Base-by-base conservation (phyloP, 805 yeast species). In the Candida nanaspora region DNA sequence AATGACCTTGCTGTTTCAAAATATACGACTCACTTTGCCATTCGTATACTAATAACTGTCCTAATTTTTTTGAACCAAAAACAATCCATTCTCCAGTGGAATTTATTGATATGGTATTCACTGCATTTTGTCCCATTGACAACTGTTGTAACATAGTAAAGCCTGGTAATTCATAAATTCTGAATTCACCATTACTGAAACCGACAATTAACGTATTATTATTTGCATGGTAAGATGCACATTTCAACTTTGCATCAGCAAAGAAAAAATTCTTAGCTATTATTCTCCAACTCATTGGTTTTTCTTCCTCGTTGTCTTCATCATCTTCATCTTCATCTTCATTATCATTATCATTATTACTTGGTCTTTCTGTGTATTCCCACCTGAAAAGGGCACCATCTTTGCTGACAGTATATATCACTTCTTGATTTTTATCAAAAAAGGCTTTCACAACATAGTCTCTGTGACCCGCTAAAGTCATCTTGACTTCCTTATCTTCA, bases 11-110 rank as follows among this genome's bases (percentile, higher is more conserved):
- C 59, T 93, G 98, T 57, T 91, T 89, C 48, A 93, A 68, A 36
- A 93, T 83, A 57, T 91, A 93, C 0, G 96, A 86, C 60, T 93
- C 98, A 4, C 95, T 85, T 65, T 93, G 96, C 98, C 98, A 93
- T 69, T 93, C 98, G 69, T 95, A 93, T 0, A 93, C 98, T 42
- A 93, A 65, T 44, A 93, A 66, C 63, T 93, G 98, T n/a, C 98
- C 98, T 23, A 86, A 62, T 55, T 80, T 81, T 27, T 87, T 65
- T 0, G 97, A 88, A 4, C 98, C 98, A 61, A 93, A 86, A 0
- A 96, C 95, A 26, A 93, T 68, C 98, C 98, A 93, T 61, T 93
- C 98, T 27, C 98, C 98, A 6, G 89, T 69, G 2, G 70, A 62
- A 59, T 91, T 93, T 30, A 93, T 74, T 10, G 78, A 62, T 3